phyloP scores from a whole-genome alignment of 208 protist species.

The Leishmania mexicana region DNA sequence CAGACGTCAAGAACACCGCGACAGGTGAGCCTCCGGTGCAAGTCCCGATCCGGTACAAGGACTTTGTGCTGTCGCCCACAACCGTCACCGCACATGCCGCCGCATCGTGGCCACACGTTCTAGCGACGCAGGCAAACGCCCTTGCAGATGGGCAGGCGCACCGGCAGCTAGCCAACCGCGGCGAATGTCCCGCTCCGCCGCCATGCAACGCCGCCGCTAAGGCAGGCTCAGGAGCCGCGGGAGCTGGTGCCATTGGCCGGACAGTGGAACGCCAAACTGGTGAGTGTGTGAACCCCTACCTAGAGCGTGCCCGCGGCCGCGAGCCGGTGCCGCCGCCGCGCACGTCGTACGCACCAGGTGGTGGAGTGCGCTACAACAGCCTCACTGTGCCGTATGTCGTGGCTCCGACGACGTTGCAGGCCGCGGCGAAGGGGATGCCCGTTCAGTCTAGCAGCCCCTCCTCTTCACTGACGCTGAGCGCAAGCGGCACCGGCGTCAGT shows the following conservation, averaged over 20 bases:
- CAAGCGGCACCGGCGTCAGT: background rate
- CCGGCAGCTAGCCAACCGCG: background rate
- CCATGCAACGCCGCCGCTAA: background rate
- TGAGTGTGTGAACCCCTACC: slow-evolving; percentile 21
- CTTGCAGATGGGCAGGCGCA: background rate
- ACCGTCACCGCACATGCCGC: background rate
- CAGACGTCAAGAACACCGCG: background rate
- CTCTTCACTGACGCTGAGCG: background rate
- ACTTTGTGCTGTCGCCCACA: background rate
- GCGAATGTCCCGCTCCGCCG: background rate
- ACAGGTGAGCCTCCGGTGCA: background rate
- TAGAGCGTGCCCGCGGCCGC: slow-evolving; percentile 10
- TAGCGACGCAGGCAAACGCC: background rate
- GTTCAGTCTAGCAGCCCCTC: background rate
- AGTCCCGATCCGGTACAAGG: background rate
- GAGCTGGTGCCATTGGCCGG: background rate
- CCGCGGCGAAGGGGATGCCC: background rate
- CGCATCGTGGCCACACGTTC: background rate
- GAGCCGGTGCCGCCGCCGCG: slow-evolving; percentile 19
- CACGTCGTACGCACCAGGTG: slow-evolving; percentile 32
- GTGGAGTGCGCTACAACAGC: slow-evolving; percentile 24
- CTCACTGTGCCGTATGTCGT: slow-evolving; percentile 1
- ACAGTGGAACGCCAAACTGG: background rate
- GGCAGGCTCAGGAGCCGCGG: background rate
- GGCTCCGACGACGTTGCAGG: background rate